Evolutionary conservation across 2,329 filamentous ascomycete genomes (phyloP).

Genomic region (Parafenestella ontariensis): DNA sequence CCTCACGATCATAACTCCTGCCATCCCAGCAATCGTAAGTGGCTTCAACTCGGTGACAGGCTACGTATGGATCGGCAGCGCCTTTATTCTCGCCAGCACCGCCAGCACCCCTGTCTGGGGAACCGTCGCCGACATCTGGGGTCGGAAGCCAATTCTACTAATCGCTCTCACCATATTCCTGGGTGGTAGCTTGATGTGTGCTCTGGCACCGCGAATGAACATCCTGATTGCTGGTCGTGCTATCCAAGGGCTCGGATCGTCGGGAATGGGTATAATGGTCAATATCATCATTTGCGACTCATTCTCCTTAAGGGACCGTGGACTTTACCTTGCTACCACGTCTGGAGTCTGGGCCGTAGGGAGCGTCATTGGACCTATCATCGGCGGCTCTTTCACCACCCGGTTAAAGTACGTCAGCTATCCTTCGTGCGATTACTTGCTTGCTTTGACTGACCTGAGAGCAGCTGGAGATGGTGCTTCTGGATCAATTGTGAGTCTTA

Average conservation of each 20-base stretch:
- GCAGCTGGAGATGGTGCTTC: conserved; percentile 52
- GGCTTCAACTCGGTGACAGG: conserved; percentile 69
- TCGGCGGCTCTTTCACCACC: too few relatives aligned
- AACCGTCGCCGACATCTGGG: conserved; percentile 61
- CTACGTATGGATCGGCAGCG: conserved; percentile 76
- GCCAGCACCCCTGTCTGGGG: conserved; percentile 72
- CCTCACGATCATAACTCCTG: conserved; percentile 66
- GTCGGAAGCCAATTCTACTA: conserved; percentile 59
- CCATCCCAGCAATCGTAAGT: conserved; percentile 66
- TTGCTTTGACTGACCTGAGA: too few relatives aligned
- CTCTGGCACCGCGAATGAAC: conserved; percentile 52
- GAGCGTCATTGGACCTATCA: too few relatives aligned
- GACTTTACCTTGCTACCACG: too few relatives aligned
- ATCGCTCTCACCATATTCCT: conserved; percentile 56
- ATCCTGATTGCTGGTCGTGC: conserved; percentile 61
- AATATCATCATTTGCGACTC: too few relatives aligned
- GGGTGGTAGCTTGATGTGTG: conserved; percentile 56
- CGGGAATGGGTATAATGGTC: too few relatives aligned
- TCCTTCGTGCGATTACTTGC: too few relatives aligned
- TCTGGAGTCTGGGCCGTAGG: too few relatives aligned
- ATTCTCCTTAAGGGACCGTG: too few relatives aligned
- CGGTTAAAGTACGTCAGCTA: too few relatives aligned
- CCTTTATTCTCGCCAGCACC: conserved; percentile 71
- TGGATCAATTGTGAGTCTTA: conserved; percentile 60
- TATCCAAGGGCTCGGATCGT: conserved; percentile 58